phyloP scores from a whole-genome alignment of 768 basidiomycete genomes.

The Lenzites betulinus region DNA sequence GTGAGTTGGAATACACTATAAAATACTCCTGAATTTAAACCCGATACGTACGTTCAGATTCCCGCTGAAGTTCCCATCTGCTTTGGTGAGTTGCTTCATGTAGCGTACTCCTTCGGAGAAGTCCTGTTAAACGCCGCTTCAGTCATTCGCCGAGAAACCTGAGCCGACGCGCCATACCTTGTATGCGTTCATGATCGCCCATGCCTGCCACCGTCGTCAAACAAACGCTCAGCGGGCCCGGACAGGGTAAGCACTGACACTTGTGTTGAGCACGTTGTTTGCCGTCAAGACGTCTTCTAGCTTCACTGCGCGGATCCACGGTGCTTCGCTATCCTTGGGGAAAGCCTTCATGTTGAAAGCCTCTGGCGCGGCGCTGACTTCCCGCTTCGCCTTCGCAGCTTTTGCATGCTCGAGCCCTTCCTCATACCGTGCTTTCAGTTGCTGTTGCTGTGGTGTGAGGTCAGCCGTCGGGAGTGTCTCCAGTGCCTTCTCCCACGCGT shows the following conservation, averaged over 20 bases:
- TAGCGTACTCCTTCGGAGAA: slow-evolving; percentile 17
- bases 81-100: slow-evolving; percentile 22
- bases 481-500: slow-evolving; percentile 21
- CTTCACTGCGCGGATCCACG: slow-evolving; percentile 25
- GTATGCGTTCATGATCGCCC: slow-evolving; percentile 27
- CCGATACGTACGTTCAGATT: slow-evolving; percentile 12
- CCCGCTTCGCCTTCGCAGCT: neutral
- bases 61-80: slow-evolving; percentile 4
- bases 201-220: slow-evolving; percentile 21
- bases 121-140: slow-evolving; percentile 8
- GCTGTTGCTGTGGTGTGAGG: slow-evolving; percentile 18
- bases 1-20: neutral
- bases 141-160: slow-evolving; percentile 6
- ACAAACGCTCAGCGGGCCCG: neutral
- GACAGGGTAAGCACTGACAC: slow-evolving; percentile 7
- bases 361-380: neutral
- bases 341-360: neutral
- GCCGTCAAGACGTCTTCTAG: slow-evolving; percentile 22
- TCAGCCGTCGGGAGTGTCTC: slow-evolving; percentile 10
- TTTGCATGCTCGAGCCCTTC: slow-evolving; percentile 17
- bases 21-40: no score
- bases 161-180: slow-evolving; percentile 6
- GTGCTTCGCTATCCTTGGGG: slow-evolving; percentile 11
- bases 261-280: slow-evolving; percentile 13
- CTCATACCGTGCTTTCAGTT: slow-evolving; percentile 26